These are phyloP conservation scores for Amaranthus cruentus DNA, from an alignment of 148 eudicot species.

Conservation along the genomic window DNA sequence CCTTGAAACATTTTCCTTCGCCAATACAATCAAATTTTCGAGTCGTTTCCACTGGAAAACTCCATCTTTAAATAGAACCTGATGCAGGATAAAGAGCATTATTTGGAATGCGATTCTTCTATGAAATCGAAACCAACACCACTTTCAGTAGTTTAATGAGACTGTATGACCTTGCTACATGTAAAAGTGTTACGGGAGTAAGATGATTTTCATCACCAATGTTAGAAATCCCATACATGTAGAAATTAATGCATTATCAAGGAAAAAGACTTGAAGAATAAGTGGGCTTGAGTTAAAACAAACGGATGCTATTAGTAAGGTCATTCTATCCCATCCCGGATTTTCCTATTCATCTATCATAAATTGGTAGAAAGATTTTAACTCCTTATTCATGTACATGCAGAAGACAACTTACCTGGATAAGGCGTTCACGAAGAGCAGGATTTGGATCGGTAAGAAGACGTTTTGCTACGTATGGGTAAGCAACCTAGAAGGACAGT, in stretches of 20 bases:
- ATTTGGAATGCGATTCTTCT: neutral
- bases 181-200: neutral
- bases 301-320: neutral
- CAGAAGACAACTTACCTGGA: slow-evolving; percentile 55
- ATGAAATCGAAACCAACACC: neutral
- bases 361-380: too few relatives aligned
- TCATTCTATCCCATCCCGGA: too few relatives aligned
- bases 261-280: neutral
- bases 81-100: slow-evolving; percentile 20
- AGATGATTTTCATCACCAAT: neutral
- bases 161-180: neutral
- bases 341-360: neutral
- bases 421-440: slow-evolving; percentile 89
- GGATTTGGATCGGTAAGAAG: slow-evolving; percentile 97
- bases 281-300: neutral
- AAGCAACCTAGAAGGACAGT: slow-evolving; percentile 63
- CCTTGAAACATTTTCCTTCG: slow-evolving; percentile 86
- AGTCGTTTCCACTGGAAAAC: slow-evolving; percentile 95
- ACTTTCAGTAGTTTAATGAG: neutral
- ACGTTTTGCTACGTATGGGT: slow-evolving; percentile 95
- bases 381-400: neutral
- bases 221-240: neutral
- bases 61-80: slow-evolving; percentile 96
- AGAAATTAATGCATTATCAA: neutral
- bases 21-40: slow-evolving; percentile 82